A percentile compares a stretch with the other conserved stretches of the same genome.
Evolutionary conservation across 495 filamentous ascomycete species (phyloP).

Genomic region (Daldinia bambusicola): DNA sequence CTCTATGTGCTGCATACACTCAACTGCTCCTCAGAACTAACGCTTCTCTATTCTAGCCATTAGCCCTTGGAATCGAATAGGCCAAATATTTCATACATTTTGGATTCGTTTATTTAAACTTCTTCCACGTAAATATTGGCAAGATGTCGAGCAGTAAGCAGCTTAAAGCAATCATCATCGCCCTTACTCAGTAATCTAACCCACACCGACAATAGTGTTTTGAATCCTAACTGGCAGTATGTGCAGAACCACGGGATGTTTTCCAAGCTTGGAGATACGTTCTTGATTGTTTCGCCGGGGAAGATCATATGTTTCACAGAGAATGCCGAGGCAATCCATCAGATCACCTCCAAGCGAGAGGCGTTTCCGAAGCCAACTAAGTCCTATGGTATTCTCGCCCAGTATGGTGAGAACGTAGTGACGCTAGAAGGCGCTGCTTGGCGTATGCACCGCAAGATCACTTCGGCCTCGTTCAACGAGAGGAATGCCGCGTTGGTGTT

Average conservation of each 20-base stretch:
- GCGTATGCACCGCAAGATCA: conserved; percentile 75
- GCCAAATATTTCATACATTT: conserved; percentile 59
- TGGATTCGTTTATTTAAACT: conserved; percentile 61
- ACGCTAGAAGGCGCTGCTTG: conserved; percentile 70
- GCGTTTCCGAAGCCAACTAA: conserved; percentile 74
- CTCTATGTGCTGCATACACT: not conserved
- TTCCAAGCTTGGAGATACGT: conserved; percentile 54
- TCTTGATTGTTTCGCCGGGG: conserved; percentile 65
- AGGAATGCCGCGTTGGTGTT: conserved; percentile 76
- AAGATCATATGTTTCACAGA: conserved; percentile 60
- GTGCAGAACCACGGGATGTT: conserved; percentile 50
- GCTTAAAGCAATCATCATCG: not conserved
- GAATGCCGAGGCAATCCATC: conserved; percentile 67
- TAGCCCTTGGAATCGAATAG: conserved; percentile 56
- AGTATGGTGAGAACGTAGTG: conserved; percentile 73
- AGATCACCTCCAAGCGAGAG: conserved; percentile 68
- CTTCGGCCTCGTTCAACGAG: conserved; percentile 74
- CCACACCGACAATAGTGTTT: conserved; percentile 38
- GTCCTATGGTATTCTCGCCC: conserved; percentile 64
- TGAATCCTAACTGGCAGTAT: conserved; percentile 53
- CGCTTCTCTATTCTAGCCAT: conserved; percentile 45
- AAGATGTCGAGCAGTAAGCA: conserved; percentile 59
- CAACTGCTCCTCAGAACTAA: not conserved
- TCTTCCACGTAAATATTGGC: conserved; percentile 59
- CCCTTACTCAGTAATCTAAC: conserved; percentile 18